Evolutionary conservation across 2,329 filamentous ascomycete species (phyloP).

Genomic region (Endoconidiophora laricicola): DNA sequence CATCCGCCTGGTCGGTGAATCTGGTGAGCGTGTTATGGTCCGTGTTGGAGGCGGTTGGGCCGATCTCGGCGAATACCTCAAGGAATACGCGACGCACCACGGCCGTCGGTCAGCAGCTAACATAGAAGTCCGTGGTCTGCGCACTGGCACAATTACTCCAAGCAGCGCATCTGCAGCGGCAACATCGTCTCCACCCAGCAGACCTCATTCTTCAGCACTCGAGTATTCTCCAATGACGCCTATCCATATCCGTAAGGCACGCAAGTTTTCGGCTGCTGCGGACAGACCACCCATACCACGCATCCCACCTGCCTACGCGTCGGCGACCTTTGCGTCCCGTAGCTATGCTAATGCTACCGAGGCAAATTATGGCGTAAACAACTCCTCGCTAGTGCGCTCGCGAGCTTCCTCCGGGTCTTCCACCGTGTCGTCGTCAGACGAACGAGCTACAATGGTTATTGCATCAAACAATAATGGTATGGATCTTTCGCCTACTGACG

Average conservation of each 20-base stretch:
- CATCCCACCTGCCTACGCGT: constrained; percentile 26
- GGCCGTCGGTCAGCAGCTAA: constrained; percentile 47
- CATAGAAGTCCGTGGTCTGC: constrained; percentile 32
- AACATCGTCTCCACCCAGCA: constrained; percentile 25
- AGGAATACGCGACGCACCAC: constrained; percentile 86
- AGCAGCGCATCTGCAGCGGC: background rate
- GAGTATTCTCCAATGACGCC: constrained; percentile 27
- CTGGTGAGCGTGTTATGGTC: constrained; percentile 89
- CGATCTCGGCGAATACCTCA: constrained; percentile 84
- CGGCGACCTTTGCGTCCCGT: constrained; percentile 18
- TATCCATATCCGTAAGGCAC: constrained; percentile 37
- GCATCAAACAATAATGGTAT: no score
- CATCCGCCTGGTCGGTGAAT: constrained; percentile 79
- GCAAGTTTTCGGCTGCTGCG: constrained; percentile 25
- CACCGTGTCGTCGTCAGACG: background rate
- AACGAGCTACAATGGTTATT: constrained; percentile 21
- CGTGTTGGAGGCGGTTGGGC: constrained; percentile 97
- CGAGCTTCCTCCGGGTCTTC: no score
- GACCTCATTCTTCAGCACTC: constrained; percentile 22
- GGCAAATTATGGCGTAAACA: constrained; percentile 17
- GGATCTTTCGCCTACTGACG: no score
- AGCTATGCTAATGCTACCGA: constrained; percentile 18
- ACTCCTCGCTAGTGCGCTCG: no score
- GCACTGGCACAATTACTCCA: background rate
- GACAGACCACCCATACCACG: constrained; percentile 13